Base-by-base conservation (phyloP, 148 eudicot species). In the Hydrangea macrophylla region DNA sequence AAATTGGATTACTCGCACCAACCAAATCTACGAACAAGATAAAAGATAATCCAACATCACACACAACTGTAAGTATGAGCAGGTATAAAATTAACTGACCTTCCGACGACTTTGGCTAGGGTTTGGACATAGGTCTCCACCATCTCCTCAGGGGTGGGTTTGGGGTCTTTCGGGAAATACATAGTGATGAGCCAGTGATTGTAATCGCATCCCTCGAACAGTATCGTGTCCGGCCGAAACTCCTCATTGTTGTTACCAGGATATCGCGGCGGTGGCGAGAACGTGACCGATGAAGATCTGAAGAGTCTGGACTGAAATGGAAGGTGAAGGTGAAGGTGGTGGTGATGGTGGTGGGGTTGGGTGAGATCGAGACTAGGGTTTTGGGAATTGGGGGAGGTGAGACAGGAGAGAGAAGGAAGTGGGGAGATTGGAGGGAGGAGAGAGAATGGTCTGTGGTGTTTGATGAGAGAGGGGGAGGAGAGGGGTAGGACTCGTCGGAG, bases 171-270 rank as follows among this genome's bases (percentile, higher is more conserved):
- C 6, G 94, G 92, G 48, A 93, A 93, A 7, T 93, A 92, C 76
- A 93, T 78, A 13, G 85, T 82, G 51, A 93, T 93, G 6, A 93
- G 86, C 96, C 96, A 90, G 76, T 93, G 98, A 36, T 88, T 88
- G 60, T 93, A 93, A 77, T 93, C 98, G 57, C 98, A 93, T 0
- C 98, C 98, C 67, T 90, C 98, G 64, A 93, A 93, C 6, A 93
- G 77, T 17, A 90, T 79, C 10, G 90, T 78, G 59, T 93, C 89
- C 0, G 88, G 86, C 23, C 84, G 86, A 2, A 93, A 81, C 28
- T 90, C 84, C 1, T 79, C 80, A 1, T 75, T 79, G n/a, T 67
- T 71, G 27, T 64, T 65, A 5, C 18, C 12, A 7, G 45, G 44
- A 0, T 70, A 51, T 28, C 82, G 68, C 6, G 74, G 62, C 50